These are phyloP conservation scores for Lactarius psammicola DNA, from an alignment of 768 basidiomycete genomes.

Conservation along the genomic window DNA sequence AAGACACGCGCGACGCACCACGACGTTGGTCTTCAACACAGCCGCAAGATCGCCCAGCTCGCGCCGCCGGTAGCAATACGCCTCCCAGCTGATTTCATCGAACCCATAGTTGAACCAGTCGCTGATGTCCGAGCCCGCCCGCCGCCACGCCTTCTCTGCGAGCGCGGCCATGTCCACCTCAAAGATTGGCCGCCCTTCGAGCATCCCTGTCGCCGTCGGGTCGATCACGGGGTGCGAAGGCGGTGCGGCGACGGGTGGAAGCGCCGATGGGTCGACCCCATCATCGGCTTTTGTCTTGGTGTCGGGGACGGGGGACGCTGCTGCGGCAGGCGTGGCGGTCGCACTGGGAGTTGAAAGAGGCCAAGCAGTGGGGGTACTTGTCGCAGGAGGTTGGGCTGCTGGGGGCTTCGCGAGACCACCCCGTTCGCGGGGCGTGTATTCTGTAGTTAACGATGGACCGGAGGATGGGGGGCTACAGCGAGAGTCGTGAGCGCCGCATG, in stretches of 20 bases:
- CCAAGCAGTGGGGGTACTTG: constrained; percentile 22
- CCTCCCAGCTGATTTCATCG: constrained; percentile 95
- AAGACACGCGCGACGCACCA: constrained; percentile 53
- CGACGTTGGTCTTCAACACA: constrained; percentile 78
- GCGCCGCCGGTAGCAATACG: constrained; percentile 81
- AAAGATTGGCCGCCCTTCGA: constrained; percentile 76
- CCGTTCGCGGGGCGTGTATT: constrained; percentile 74
- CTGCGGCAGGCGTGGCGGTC: constrained; percentile 25
- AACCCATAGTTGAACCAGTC: constrained; percentile 99
- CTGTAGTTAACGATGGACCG: constrained; percentile 69
- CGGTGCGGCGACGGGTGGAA: constrained; percentile 68
- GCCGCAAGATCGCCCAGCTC: constrained; percentile 78
- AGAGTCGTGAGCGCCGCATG: constrained; percentile 13
- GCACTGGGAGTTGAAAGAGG: constrained; percentile 25
- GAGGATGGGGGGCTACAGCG: constrained; percentile 43
- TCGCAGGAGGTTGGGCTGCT: constrained; percentile 31
- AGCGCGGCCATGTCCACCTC: constrained; percentile 77
- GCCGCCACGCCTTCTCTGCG: constrained; percentile 86
- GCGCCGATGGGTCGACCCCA: constrained; percentile 59
- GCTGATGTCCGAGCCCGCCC: constrained; percentile 87
- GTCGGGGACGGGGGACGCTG: constrained; percentile 5
- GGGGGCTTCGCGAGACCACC: constrained; percentile 45
- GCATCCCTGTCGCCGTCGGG: constrained; percentile 57
- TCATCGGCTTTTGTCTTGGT: constrained; percentile 38
- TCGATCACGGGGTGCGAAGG: constrained; percentile 80